Percentiles rank a stretch among this genome's conserved stretches.
Conservation (phyloP, 306 rosid genomes). For the Acacia confusa region DNA sequence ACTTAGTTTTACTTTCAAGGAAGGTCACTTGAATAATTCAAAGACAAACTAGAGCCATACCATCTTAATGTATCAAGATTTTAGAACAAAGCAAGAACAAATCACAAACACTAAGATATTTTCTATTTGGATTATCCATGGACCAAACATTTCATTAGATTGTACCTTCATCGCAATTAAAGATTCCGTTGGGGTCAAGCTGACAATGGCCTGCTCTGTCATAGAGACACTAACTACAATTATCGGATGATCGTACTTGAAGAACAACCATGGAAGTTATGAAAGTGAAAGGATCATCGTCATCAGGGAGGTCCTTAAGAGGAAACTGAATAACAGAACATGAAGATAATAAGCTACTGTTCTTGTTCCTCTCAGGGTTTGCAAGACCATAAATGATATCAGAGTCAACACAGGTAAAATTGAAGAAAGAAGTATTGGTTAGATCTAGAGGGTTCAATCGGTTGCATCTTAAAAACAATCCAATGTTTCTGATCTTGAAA, state of each 20-base stretch:
- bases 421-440: not conserved
- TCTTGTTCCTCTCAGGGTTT: not conserved
- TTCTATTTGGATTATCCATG: not conserved
- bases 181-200: not conserved
- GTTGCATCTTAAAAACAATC: slow-evolving; percentile 35
- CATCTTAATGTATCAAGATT: not conserved
- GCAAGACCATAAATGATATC: not conserved
- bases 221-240: slow-evolving; percentile 33
- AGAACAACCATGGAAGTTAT: not conserved
- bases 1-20: not conserved
- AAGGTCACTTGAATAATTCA: not conserved
- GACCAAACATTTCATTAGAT: not conserved
- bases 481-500: not conserved
- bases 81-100: not conserved
- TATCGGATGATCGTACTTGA: not conserved
- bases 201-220: slow-evolving; percentile 16
- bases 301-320: slow-evolving; percentile 21
- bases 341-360: slow-evolving; percentile 25
- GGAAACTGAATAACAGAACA: slow-evolving; percentile 45
- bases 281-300: not conserved
- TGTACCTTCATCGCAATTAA: slow-evolving; percentile 34
- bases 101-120: not conserved
- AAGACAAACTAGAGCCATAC: not conserved
- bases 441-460: not conserved
- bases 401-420: not conserved